These are phyloP conservation scores for Omphalea diandra DNA, from an alignment of 441 rosid genomes.

Conservation along the genomic window DNA sequence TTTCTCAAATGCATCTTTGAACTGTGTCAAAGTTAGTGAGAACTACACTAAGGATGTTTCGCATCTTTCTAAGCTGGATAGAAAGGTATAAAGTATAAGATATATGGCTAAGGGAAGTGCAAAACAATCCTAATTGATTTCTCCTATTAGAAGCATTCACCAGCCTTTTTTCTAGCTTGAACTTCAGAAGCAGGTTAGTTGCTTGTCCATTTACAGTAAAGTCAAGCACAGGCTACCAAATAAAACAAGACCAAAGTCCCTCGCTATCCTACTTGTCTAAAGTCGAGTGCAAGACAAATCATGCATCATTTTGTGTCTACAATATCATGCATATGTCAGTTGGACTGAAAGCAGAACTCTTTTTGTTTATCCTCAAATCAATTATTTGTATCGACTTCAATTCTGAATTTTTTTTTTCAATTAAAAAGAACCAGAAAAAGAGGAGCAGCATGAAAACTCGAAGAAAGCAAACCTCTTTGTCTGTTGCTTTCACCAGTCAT, in stretches of 20 bases:
- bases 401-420: not conserved
- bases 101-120: not conserved
- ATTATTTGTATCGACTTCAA: not conserved
- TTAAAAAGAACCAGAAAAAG: not conserved
- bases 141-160: not conserved
- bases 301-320: not conserved
- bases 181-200: not conserved
- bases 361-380: conserved; percentile 19
- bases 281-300: not conserved
- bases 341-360: conserved; percentile 34
- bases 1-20: not conserved
- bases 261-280: not conserved
- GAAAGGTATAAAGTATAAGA: not conserved
- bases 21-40: not conserved
- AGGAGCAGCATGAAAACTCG: not conserved
- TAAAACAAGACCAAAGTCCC: not conserved
- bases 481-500: conserved; percentile 49
- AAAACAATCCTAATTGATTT: not conserved
- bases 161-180: not conserved
- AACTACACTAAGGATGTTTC: not conserved
- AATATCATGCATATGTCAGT: not conserved
- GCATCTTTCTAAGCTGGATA: not conserved
- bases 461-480: conserved; percentile 72
- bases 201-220: not conserved
- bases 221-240: not conserved